Percentiles rank a stretch among this genome's conserved stretches.
phyloP scores from a whole-genome alignment of 331 rosid genomes.

The Quercus phellos region DNA sequence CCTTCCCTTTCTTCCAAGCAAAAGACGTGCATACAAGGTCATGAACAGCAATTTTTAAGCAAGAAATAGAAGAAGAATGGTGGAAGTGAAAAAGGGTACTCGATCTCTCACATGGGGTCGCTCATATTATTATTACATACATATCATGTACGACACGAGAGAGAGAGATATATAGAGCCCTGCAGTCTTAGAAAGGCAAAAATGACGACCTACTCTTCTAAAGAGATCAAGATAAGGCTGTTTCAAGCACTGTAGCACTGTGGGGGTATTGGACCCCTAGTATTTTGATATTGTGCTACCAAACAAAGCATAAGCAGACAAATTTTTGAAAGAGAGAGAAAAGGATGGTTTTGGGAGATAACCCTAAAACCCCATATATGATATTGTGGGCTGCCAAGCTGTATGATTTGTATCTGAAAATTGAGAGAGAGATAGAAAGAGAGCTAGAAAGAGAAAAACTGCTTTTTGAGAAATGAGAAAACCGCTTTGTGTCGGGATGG shows the following conservation, averaged over 20 bases:
- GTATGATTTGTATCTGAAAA: slow-evolving; percentile 17
- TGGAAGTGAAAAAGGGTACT: neutral
- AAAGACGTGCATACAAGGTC: neutral
- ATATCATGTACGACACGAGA: neutral
- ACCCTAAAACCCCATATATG: slow-evolving; percentile 8
- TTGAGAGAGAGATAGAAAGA: neutral
- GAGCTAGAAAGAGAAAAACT: slow-evolving; percentile 23
- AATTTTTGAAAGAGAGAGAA: slow-evolving; percentile 18
- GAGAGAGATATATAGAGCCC: neutral
- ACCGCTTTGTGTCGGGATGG: slow-evolving; percentile 61
- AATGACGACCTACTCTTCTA: slow-evolving; percentile 25
- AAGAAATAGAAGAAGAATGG: neutral
- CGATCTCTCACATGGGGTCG: slow-evolving; percentile 13
- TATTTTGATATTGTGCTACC: slow-evolving; percentile 4
- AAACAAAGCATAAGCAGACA: slow-evolving; percentile 27
- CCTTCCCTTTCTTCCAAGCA: neutral
- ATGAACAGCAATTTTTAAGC: neutral
- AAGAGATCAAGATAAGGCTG: slow-evolving; percentile 7
- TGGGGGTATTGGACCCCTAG: neutral
- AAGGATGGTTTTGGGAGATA: slow-evolving; percentile 28
- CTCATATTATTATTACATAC: neutral
- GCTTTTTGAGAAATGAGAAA: slow-evolving; percentile 22
- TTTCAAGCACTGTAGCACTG: slow-evolving; percentile 12
- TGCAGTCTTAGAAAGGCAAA: slow-evolving; percentile 4
- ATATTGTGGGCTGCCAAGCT: slow-evolving; percentile 54